Evolutionary conservation across 1,284 basidiomycete species (phyloP), one percentile per base, ranked within the genome.

Genomic region (Wallemia ichthyophaga): DNA sequence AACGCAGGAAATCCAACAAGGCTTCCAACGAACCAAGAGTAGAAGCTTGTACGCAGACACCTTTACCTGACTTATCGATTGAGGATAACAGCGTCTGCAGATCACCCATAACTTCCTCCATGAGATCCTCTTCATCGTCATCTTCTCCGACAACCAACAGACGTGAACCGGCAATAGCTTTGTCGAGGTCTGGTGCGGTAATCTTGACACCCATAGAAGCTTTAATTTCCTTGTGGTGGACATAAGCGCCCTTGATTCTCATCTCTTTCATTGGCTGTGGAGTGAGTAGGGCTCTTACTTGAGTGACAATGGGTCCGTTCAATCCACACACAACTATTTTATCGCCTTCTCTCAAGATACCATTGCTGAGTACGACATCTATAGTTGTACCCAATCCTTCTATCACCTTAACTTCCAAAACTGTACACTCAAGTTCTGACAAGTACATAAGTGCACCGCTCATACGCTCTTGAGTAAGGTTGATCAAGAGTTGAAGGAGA

Each of bases 301-400:
- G 87, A 0, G 94, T 96, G 1, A 94, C 84, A 62, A 99, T 98
- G 1, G 94, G 88, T 1, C 94, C 94, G 68, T 98, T 96, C 62
- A 96, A 76, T 69, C 94, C 94, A 67, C 92, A 98, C 26, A 99
- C 76, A 9, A 99, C 91, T 63, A 99, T 94, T 71, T 76, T 83
- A 71, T 98, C 94, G 24, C 92, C 83, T 70, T 98, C 94, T 61
- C 73, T 78, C 66, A 98, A 73, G 63, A 89, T 81, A 70, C 94
- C 94, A 69, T 99, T 99, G 31, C 87, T 91, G 60, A 98, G 75
- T 19, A 98, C 82, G 28, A 98, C 89, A 73, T 98, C 94, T 66
- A 98, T 91, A 1, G 94, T 98, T 37, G 92, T 98, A 57, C 94
- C 94, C 58, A 98, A 75, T 69, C 94, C 94, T 71, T 99, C 94